Conservation (phyloP, 345 rosid species). For the Murraya paniculata region DNA sequence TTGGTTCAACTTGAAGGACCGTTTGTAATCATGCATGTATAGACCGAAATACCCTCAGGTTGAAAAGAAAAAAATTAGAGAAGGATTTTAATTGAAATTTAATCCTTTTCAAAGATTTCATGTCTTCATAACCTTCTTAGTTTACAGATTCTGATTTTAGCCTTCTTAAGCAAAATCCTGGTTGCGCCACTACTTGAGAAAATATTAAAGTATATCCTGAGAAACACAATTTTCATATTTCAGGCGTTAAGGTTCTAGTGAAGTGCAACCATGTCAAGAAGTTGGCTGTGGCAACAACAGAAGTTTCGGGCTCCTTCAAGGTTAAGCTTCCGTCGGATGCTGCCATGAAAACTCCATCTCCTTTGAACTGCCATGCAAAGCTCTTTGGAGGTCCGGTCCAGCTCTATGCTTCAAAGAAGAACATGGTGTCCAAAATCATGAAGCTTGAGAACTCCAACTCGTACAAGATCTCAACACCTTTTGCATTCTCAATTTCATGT, state of each 20-base stretch:
- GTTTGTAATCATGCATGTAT: too few species aligned
- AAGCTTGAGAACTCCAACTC: slow-evolving; percentile 17
- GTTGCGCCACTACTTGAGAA: too few species aligned
- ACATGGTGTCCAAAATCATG: slow-evolving; percentile 48
- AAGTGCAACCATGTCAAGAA: slow-evolving; percentile 55
- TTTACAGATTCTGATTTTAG: too few species aligned
- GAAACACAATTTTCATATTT: too few species aligned
- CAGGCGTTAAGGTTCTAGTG: slow-evolving; percentile 60
- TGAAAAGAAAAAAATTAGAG: too few species aligned
- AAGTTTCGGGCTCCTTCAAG: slow-evolving; percentile 53
- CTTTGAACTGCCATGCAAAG: slow-evolving; percentile 51
- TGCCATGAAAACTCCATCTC: background rate
- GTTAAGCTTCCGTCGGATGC: slow-evolving; percentile 44
- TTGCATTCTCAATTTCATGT: slow-evolving; percentile 54
- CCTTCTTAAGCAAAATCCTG: too few species aligned
- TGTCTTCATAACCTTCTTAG: too few species aligned
- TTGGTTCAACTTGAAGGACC: rapidly evolving
- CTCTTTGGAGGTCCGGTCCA: slow-evolving; percentile 57
- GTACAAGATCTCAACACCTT: slow-evolving; percentile 56
- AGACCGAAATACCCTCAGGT: rapidly evolving
- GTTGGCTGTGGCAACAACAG: slow-evolving; percentile 37
- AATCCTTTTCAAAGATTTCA: too few species aligned
- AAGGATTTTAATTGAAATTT: too few species aligned
- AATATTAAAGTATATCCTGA: too few species aligned
- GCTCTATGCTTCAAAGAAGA: slow-evolving; percentile 47